These are phyloP conservation scores for Lactarius tabidus DNA, from an alignment of 768 basidiomycete genomes.

Conservation along the genomic window DNA sequence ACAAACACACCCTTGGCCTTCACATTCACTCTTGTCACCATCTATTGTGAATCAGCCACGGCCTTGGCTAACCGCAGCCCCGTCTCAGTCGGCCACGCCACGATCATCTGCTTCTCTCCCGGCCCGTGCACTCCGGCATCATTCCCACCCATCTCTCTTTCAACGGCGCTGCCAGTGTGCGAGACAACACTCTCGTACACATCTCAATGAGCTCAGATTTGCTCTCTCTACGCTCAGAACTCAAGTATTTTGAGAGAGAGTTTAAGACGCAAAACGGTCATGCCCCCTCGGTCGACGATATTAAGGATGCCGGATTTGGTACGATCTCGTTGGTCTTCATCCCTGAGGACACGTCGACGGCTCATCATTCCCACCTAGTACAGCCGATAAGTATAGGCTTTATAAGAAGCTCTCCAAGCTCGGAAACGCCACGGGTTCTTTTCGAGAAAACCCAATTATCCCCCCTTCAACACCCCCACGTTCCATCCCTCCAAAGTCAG, in stretches of 20 bases:
- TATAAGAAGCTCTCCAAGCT: conserved; percentile 72
- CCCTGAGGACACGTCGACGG: conserved; percentile 13
- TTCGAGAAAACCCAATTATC: conserved; percentile 37
- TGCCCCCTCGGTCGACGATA: conserved; percentile 66
- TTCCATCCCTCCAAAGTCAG: conserved; percentile 29
- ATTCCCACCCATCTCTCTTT: conserved; percentile 12
- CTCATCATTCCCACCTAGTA: conserved; percentile 24
- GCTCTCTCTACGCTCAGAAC: conserved; percentile 55
- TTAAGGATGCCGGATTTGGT: conserved; percentile 64
- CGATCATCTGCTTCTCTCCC: background rate
- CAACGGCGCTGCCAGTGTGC: background rate
- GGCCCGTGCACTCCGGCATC: conserved; percentile 1
- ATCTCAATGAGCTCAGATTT: conserved; percentile 33
- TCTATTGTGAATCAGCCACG: background rate
- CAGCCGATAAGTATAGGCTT: conserved; percentile 75
- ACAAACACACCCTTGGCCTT: background rate
- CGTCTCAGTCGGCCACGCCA: background rate
- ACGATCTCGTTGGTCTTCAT: conserved; percentile 28
- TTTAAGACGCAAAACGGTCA: conserved; percentile 55
- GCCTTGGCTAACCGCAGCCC: background rate
- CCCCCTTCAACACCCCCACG: conserved; percentile 36
- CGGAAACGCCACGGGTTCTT: conserved; percentile 34
- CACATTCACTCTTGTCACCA: background rate
- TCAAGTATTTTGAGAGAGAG: conserved; percentile 73
- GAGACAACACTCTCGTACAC: conserved; percentile 3